Evolutionary conservation across 2,329 filamentous ascomycete species (phyloP).

Genomic region (Sordariomycetes sp.): DNA sequence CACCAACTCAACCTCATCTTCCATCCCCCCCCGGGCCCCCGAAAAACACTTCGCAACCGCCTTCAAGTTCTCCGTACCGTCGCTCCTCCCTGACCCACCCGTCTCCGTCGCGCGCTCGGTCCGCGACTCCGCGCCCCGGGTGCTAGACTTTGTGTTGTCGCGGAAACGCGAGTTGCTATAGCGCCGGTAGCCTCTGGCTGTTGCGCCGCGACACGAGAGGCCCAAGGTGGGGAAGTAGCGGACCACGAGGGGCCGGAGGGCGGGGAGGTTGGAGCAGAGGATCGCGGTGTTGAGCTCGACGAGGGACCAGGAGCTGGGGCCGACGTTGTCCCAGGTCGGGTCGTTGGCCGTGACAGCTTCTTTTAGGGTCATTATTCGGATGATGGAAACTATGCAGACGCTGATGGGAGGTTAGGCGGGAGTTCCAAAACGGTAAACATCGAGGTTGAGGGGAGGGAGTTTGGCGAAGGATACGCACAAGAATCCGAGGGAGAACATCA

Average conservation of each 20-base stretch:
- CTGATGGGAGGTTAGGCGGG: slow-evolving; percentile 7
- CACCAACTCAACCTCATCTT: not conserved
- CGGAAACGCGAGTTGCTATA: slow-evolving; percentile 6
- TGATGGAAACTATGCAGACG: slow-evolving; percentile 17
- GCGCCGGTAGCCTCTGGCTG: slow-evolving; percentile 8
- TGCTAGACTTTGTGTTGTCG: not conserved
- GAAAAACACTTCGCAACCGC: not conserved
- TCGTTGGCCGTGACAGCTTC: slow-evolving; percentile 12
- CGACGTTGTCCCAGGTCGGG: slow-evolving; percentile 16
- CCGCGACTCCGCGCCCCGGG: not conserved
- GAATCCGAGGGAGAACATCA: slow-evolving; percentile 16
- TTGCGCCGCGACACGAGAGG: slow-evolving; percentile 8
- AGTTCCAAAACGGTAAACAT: too few relatives aligned
- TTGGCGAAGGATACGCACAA: slow-evolving; percentile 12
- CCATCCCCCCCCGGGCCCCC: not conserved
- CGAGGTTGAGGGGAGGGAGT: too few relatives aligned
- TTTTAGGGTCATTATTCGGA: slow-evolving; percentile 15
- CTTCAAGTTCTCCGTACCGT: not conserved
- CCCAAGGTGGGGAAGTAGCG: slow-evolving; percentile 10
- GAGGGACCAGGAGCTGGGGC: slow-evolving; percentile 16
- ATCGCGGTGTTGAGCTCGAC: slow-evolving; percentile 17
- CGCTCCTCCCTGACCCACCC: not conserved
- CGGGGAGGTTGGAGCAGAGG: slow-evolving; percentile 15
- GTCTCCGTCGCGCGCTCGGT: not conserved
- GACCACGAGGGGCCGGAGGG: slow-evolving; percentile 15